Conservation (phyloP, 345 rosid species). For the Turnera subulata region DNA sequence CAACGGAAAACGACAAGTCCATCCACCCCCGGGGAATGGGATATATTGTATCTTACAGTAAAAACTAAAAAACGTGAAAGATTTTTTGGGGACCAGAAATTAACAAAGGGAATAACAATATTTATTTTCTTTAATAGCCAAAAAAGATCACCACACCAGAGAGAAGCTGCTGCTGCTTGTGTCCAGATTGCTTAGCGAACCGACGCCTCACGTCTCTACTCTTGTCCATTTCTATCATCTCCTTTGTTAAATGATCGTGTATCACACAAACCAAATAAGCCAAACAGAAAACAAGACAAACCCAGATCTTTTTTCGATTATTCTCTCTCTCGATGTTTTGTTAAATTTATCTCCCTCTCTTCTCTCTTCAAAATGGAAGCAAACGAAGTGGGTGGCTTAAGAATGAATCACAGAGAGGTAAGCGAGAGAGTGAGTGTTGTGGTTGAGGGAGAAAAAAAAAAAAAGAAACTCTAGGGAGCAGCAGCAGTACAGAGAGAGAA, state of each 20-base stretch:
- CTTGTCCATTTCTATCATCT: constrained; percentile 54
- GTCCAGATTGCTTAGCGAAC: constrained; percentile 50
- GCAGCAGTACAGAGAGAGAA: constrained; percentile 1
- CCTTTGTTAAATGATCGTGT: constrained; percentile 10
- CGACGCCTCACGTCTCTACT: constrained; percentile 58
- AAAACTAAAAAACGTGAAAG: background rate
- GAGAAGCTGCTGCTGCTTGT: constrained; percentile 19
- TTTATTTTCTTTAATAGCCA: constrained; percentile 21
- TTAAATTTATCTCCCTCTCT: background rate
- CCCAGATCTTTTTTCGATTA: constrained; percentile 27
- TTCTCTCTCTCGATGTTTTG: constrained; percentile 5
- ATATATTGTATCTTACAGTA: constrained; percentile 17
- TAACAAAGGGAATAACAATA: background rate
- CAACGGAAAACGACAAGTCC: constrained; percentile 35
- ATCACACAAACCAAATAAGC: constrained; percentile 1
- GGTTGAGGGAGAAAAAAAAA: background rate
- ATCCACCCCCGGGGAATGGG: constrained; percentile 8
- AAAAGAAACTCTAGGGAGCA: no score
- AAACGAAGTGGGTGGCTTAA: background rate
- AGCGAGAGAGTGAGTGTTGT: background rate
- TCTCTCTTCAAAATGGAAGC: constrained; percentile 8
- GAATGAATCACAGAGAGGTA: background rate
- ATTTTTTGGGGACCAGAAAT: constrained; percentile 11
- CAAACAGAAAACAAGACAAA: constrained; percentile 14
- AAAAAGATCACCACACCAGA: no score